Base-by-base conservation (phyloP, 1,139 yeast genomes). In the Saccharomycopsis hybrid region DNA sequence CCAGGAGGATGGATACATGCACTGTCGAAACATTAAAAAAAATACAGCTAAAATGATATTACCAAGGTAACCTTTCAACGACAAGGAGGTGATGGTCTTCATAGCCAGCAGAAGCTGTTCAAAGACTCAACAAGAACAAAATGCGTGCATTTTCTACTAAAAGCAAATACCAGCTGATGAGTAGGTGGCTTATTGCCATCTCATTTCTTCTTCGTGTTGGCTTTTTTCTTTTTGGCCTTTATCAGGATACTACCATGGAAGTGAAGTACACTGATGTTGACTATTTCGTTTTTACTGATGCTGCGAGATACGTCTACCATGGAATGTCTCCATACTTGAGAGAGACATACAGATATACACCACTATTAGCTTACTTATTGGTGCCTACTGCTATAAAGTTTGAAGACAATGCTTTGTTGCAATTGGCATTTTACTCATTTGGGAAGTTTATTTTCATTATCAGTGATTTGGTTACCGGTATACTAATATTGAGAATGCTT, bases 201-300 rank as follows among this genome's bases (percentile, higher is more conserved):
- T 62, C 82, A 1, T 59, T 72, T 1, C 48, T 74, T 2, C 65
- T 79, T 47, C 72, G 97, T 51, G 54, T 80, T 3, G 83, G 73
- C 1, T 85, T 92, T 62, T 80, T 89, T 58, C 58, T 71, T n/a
- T 92, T 80, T 69, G 98, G 98, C 0, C 65, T 85, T 1, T 90
- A 85, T 62, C 98, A 92, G 64, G 98, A 92, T 65, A 74, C 78
- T 7, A 70, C 79, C 57, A 78, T 87, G 80, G 78, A 80, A 5
- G 86, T 90, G 29, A 81, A 85, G 57, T 92, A 88, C 66, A 92
- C 98, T 0, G 98, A 92, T 61, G 85, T 92, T 45, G 98, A 92
- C 66, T 92, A 92, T 65, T 72, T 81, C 62, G 98, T 92, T 43
- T 92, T 92, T 64, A 80, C 95, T 1, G 97, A 92, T 67, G 97